Percentiles rank a stretch among this genome's conserved stretches.
phyloP scores from a whole-genome alignment of 2,329 filamentous ascomycete genomes.

The Aspergillus nomiae region DNA sequence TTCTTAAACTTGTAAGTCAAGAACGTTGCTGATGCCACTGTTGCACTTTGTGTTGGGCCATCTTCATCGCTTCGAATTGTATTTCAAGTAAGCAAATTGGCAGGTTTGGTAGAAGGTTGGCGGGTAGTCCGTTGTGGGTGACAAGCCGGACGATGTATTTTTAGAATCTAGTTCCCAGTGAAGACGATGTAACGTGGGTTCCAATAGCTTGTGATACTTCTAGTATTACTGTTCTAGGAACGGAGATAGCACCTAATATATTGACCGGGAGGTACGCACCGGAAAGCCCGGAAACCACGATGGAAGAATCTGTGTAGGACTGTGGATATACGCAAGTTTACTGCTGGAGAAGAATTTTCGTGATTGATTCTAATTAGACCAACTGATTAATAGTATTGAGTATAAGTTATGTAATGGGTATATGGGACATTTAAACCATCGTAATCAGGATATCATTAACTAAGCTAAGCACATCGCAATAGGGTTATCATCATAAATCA shows the following conservation, averaged over 20 bases:
- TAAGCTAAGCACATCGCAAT: neutral
- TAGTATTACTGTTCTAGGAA: neutral
- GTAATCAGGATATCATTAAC: neutral
- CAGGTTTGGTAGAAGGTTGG: neutral
- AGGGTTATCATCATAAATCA: constrained; percentile 1
- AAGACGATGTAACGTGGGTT: neutral
- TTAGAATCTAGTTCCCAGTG: neutral
- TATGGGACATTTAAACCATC: neutral
- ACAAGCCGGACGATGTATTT: neutral
- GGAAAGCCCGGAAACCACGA: neutral
- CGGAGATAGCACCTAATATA: neutral
- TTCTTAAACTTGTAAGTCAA: neutral
- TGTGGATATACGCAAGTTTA: neutral
- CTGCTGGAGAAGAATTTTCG: neutral
- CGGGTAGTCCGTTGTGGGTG: neutral
- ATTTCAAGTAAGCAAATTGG: too few species aligned
- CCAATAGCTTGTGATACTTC: neutral
- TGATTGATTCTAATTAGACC: neutral
- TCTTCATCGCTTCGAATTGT: too few species aligned
- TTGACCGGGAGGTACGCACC: neutral
- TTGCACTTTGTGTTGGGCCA: too few species aligned
- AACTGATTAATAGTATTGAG: neutral
- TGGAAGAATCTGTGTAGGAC: too few species aligned
- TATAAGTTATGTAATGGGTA: neutral
- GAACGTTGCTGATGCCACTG: too few species aligned